Conservation (phyloP, 306 rosid species). For the Rubus parviflorus region DNA sequence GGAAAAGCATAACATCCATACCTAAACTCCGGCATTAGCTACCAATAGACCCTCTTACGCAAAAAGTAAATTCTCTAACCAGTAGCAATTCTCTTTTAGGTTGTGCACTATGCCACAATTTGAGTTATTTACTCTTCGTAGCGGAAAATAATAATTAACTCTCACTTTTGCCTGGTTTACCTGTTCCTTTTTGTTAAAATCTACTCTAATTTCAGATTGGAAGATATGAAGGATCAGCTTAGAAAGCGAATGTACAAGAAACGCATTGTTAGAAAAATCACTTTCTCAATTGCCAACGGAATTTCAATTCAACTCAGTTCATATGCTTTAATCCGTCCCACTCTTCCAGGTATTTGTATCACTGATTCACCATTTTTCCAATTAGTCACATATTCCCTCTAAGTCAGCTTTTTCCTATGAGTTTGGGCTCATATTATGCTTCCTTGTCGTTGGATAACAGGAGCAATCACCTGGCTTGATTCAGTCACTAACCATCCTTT, state of each 20-base stretch:
- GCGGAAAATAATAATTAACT: neutral
- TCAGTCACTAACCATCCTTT: slow-evolving; percentile 83
- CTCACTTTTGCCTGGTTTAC: neutral
- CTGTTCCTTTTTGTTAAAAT: neutral
- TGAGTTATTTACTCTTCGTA: neutral
- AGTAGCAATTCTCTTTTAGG: neutral
- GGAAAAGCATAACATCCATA: neutral
- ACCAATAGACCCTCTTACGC: neutral
- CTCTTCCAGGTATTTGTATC: slow-evolving; percentile 59
- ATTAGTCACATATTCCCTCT: slow-evolving; percentile 1
- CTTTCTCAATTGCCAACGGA: slow-evolving; percentile 62
- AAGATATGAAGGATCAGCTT: slow-evolving; percentile 88
- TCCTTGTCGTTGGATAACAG: slow-evolving; percentile 43
- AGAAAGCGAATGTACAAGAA: slow-evolving; percentile 90
- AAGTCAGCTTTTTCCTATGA: slow-evolving; percentile 25
- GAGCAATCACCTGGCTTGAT: slow-evolving; percentile 90
- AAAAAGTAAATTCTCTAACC: neutral
- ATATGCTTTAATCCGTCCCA: slow-evolving; percentile 88
- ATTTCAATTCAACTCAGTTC: slow-evolving; percentile 67
- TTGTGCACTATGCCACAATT: neutral
- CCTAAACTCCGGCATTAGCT: neutral
- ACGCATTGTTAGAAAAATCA: slow-evolving; percentile 66
- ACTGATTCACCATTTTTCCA: slow-evolving; percentile 12
- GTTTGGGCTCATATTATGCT: slow-evolving; percentile 21
- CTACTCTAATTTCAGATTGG: slow-evolving; percentile 55